Base-by-base conservation (phyloP, 148 eudicot genomes). In the Amaranthus cruentus region DNA sequence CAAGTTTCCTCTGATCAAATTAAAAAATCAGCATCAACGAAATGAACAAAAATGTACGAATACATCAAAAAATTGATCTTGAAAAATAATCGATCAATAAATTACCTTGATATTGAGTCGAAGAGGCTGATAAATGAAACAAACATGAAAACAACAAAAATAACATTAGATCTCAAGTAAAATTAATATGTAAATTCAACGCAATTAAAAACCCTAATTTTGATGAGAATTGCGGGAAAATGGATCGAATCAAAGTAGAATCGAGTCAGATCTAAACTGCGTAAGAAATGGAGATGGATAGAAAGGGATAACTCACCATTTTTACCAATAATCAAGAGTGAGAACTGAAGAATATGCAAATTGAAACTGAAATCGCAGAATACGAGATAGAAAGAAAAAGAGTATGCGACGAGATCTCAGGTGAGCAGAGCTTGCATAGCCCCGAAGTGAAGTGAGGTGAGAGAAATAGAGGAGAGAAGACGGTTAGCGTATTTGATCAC, bases 61-160 rank as follows among this genome's bases (percentile, higher is more conserved):
- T 50, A 2, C 44, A 47, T 68, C 13, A 47, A 62, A 14, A 4
- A 47, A 51, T 38, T 72, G 49, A 72, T 65, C 76, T 56, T 12
- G 11, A 48, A 57, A 78, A 66, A 51, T 0, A 66, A 62, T 51
- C 74, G 54, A 62, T 28, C 57, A 49, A 77, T 4, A 72, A 51
- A 72, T 59, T 87, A 91, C 96, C 96, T 91, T 91, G 78, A 91
- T 91, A 64, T 87, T 90, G 62, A 91, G 85, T 75, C 93, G 88
- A 47, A 88, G 96, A 81, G 93, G 91, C 96, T 91, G 84, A 80
- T n/a, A 5, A 71, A 61, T 60, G 61, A 28, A 77, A 73, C 55
- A 68, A 73, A 58, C 75, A 71, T 55, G 55, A 67, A 54, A 60
- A 75, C 76, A 79, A 77, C n/a, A 42, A 70, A 73, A 55, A 71